Evolutionary conservation across 805 yeast species (phyloP), one percentile per base, ranked within the genome.

Genomic region (Isabelozyma rhagii): DNA sequence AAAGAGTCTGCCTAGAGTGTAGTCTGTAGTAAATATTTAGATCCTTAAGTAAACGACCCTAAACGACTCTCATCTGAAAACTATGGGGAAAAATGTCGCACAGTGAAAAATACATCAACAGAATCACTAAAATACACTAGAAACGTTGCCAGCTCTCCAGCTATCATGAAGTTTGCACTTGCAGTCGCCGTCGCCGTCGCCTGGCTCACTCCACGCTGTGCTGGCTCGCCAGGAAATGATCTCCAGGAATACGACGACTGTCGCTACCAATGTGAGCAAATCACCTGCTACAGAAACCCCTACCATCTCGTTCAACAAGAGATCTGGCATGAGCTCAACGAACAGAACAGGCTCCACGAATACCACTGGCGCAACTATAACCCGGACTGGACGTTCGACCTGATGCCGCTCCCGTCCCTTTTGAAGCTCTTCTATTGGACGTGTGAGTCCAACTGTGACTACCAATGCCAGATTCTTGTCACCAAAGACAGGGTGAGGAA

Each of bases 381-480:
- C 52, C 67, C 62, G 7, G 55, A 62, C 15, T 68, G 75, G 62
- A 46, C 53, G 2, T 80, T 81, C 47, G 66, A 64, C 9, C 51
- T 54, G 14, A 47, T 63, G 51, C 79, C 81, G 2, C 62, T 82
- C 15, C 75, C 77, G 2, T 53, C 58, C 10, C 69, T 69, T 50
- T 66, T 82, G 52, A 61, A 63, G 44, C 54, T 81, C 1, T 60
- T 92, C 13, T 75, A 76, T 1, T 91, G 97, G 97, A 80, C 81
- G 50, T 89, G 96, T 62, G 68, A 68, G 2, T 78, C 84, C 28
- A 84, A 94, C 61, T 94, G 99, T 68, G 98, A 94, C 68, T 94
- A 94, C 66, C 87, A 84, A 57, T 94, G 99, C 65, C 98, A 94
- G 66, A 83, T 90, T 49, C 63, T 81, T 8, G 72, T 93, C 43